Evolutionary conservation across 306 rosid genomes (phyloP), one percentile per base, ranked within the genome.

Genomic region (Lablab purpureus): DNA sequence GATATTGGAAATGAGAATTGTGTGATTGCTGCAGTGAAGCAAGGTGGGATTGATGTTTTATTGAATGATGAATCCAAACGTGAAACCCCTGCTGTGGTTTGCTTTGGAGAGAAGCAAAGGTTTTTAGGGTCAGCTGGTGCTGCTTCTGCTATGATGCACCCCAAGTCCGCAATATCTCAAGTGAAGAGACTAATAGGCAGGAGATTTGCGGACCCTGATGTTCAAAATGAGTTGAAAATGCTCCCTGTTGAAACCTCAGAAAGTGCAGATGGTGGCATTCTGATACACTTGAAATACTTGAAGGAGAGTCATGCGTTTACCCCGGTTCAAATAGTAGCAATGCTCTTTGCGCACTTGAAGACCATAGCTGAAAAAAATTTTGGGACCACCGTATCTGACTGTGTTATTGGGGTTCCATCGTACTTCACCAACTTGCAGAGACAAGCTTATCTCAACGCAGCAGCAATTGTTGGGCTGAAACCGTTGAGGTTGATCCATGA

Each of bases 1-100:
- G 99, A 95, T 84, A 77, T 95, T 82, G 99, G 99, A 66, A 95
- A 95, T 63, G 99, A 93, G 85, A 95, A 93, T 67, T 95, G 99
- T 83, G 99, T 93, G 34, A 87, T 90, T 81, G 97, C 92, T 32
- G 96, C 91, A 67, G 97, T 85, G 84, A 95, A 89, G 87, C 98
- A 93, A 75, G 82, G 98, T 25, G 98, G 97, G 63, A 80, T 95
- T 73, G 97, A 95, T 84, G 92, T 95, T 72, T 58, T 93, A 56
- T 68, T 95, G 85, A 93, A 93, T 67, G 96, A 90, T 77, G 97
- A 95, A 83, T 95, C 99, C 0, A 89, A 93, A 28, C 96, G 99
- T 0, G 99, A 95, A 77, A 95, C 97, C 84, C 98, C 98, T 0
- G 54, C 97, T 5, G 89, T 93, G 62, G 89, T 95, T 5, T 93